Evolutionary conservation across 768 basidiomycete genomes (phyloP).

Genomic region (Xerocomus brunneocitrinus): DNA sequence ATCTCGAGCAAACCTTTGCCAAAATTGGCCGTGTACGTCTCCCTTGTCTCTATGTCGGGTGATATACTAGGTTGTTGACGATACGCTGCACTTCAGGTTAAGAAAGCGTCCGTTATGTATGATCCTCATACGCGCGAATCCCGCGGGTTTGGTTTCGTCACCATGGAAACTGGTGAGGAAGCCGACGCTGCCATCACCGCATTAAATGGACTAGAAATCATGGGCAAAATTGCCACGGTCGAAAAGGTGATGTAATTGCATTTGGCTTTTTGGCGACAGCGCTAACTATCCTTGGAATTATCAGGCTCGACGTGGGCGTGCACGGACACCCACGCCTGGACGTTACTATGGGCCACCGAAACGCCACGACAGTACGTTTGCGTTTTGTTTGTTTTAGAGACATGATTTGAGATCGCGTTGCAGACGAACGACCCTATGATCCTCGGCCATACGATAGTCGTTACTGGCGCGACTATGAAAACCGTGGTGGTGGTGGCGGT

Average conservation of each 20-base stretch:
- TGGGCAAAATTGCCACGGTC: conserved; percentile 86
- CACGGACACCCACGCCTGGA: conserved; percentile 90
- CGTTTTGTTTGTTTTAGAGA: neutral
- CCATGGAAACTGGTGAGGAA: conserved; percentile 78
- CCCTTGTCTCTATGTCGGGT: neutral
- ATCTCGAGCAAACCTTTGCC: conserved; percentile 83
- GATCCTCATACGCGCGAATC: conserved; percentile 69
- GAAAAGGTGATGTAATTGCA: conserved; percentile 58
- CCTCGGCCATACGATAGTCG: conserved; percentile 89
- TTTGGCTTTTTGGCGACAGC: neutral
- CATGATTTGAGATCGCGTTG: conserved; percentile 1
- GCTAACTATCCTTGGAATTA: conserved; percentile 7
- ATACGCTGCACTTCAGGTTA: conserved; percentile 33
- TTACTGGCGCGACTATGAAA: conserved; percentile 65
- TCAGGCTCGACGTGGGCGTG: conserved; percentile 85
- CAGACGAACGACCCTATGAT: conserved; percentile 85
- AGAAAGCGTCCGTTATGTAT: conserved; percentile 69
- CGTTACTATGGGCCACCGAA: conserved; percentile 93
- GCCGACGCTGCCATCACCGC: conserved; percentile 88
- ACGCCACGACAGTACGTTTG: conserved; percentile 54
- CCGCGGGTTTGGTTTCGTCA: conserved; percentile 87
- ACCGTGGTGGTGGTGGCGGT: conserved; percentile 46
- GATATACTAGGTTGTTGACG: conserved; percentile 5
- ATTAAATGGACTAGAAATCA: conserved; percentile 76
- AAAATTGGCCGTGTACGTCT: conserved; percentile 78